A percentile compares a stretch with the other conserved stretches of the same genome.
phyloP scores from a whole-genome alignment of 768 basidiomycete genomes.

The Tricholoma hemisulphureum region DNA sequence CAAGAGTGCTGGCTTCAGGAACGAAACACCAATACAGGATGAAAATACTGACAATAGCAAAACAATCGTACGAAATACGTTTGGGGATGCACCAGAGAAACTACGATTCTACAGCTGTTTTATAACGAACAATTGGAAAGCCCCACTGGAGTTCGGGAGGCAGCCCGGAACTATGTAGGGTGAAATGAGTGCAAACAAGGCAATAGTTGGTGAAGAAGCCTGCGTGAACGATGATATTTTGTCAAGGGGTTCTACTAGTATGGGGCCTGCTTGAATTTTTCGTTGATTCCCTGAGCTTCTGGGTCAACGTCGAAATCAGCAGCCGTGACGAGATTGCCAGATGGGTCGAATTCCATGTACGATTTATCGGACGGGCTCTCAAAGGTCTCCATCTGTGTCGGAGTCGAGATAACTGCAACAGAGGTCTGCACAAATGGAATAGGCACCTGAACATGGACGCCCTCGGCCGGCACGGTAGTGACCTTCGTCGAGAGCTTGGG shows the following conservation, averaged over 20 bases:
- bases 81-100: neutral
- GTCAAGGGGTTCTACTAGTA: slow-evolving; percentile 28
- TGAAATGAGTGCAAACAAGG: neutral
- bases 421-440: neutral
- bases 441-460: slow-evolving; percentile 60
- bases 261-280: slow-evolving; percentile 64
- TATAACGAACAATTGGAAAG: neutral
- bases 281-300: slow-evolving; percentile 56
- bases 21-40: neutral
- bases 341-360: slow-evolving; percentile 52
- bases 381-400: slow-evolving; percentile 65
- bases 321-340: slow-evolving; percentile 47
- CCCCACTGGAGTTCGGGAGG: neutral
- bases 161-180: neutral
- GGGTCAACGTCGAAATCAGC: slow-evolving; percentile 51
- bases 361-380: slow-evolving; percentile 45
- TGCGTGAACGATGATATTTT: slow-evolving; percentile 1
- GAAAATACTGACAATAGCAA: neutral
- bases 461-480: slow-evolving; percentile 39
- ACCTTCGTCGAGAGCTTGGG: slow-evolving; percentile 37
- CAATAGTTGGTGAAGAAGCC: neutral
- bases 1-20: neutral
- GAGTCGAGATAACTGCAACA: neutral
- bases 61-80: neutral
- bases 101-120: neutral